Percentiles rank a stretch among this genome's conserved stretches.
Conservation (phyloP, 768 basidiomycete species). For the Hygrocybe coccinea region DNA sequence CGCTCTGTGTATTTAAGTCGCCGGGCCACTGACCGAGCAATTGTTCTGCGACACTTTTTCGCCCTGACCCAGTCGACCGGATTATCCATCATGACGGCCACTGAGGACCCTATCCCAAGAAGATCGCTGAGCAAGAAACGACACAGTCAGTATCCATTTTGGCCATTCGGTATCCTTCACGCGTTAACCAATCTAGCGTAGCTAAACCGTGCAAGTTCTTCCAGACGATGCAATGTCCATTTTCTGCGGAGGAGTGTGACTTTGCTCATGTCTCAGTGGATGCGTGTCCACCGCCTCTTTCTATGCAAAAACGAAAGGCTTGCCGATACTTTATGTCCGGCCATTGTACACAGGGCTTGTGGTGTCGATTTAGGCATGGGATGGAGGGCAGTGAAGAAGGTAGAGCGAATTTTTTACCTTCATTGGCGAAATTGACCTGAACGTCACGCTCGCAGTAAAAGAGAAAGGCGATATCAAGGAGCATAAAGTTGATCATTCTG, state of each 20-base stretch:
- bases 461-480: background rate
- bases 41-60: slow-evolving; percentile 2
- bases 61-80: slow-evolving; percentile 3
- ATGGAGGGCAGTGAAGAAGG: slow-evolving; percentile 7
- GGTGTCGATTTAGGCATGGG: slow-evolving; percentile 37
- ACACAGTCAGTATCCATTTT: slow-evolving; percentile 7
- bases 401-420: background rate
- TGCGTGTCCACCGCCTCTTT: slow-evolving; percentile 17
- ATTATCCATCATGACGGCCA: background rate
- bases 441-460: background rate
- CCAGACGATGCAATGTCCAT: slow-evolving; percentile 39
- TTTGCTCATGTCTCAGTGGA: slow-evolving; percentile 39
- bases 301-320: slow-evolving; percentile 17
- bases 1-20: slow-evolving; percentile 9
- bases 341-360: slow-evolving; percentile 33
- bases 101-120: background rate
- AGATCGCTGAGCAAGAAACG: slow-evolving; percentile 10
- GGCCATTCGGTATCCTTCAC: background rate
- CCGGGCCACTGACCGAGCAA: slow-evolving; percentile 6
- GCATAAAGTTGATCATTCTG: background rate
- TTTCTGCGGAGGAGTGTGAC: slow-evolving; percentile 43
- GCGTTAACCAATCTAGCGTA: slow-evolving; percentile 21
- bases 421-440: background rate
- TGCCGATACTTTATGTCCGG: slow-evolving; percentile 37
- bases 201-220: slow-evolving; percentile 50